phyloP scores from a whole-genome alignment of 2,329 filamentous ascomycete genomes.

The Arachnomyces sp. region DNA sequence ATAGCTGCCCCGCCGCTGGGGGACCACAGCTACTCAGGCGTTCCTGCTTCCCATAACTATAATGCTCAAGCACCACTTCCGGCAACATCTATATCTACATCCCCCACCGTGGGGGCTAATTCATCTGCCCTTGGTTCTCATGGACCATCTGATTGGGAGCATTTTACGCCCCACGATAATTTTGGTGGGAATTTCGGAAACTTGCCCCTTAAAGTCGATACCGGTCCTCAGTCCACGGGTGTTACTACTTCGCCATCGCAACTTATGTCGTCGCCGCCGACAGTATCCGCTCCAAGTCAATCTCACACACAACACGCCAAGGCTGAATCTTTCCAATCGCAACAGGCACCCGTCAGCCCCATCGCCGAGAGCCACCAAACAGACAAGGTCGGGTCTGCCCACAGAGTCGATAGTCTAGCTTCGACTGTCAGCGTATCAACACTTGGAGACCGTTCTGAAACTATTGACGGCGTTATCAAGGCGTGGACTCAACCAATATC shows the following conservation, averaged over 20 bases:
- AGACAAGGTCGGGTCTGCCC: neutral
- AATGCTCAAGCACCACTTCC: slow-evolving; percentile 5
- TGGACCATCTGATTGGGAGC: slow-evolving; percentile 43
- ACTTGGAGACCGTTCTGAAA: slow-evolving; percentile 23
- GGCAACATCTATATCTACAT: slow-evolving; percentile 5
- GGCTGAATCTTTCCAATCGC: neutral
- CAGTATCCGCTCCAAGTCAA: neutral
- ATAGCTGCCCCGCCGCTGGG: neutral
- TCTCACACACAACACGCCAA: neutral
- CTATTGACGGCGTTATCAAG: slow-evolving; percentile 38
- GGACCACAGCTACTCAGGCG: no score
- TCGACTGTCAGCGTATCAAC: slow-evolving; percentile 23
- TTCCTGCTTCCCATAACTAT: neutral
- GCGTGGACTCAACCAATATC: slow-evolving; percentile 34
- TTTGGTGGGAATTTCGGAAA: slow-evolving; percentile 7
- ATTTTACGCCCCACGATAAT: slow-evolving; percentile 25
- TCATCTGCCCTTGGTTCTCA: slow-evolving; percentile 35
- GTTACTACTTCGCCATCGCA: neutral
- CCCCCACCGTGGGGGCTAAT: slow-evolving; percentile 5
- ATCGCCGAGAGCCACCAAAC: slow-evolving; percentile 1
- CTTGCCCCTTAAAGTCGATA: neutral
- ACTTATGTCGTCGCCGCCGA: slow-evolving; percentile 1
- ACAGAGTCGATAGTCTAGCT: slow-evolving; percentile 23
- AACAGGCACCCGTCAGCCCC: neutral
- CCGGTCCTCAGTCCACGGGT: neutral